Base-by-base conservation (phyloP, 495 filamentous ascomycete species). In the Extremus antarcticus region DNA sequence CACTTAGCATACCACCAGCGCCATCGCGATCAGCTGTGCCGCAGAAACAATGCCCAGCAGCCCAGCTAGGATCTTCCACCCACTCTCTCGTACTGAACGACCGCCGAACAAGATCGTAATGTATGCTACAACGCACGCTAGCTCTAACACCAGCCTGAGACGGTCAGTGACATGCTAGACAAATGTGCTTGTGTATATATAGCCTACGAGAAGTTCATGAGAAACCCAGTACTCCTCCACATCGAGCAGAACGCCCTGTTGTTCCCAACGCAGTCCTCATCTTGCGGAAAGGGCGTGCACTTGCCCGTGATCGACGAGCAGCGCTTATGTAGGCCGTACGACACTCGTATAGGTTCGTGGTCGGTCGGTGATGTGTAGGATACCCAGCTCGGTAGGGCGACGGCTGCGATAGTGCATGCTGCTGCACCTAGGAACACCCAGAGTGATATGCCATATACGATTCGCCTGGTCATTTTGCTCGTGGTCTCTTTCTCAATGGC, bases 171-270 rank as follows among this genome's bases (percentile, higher is more conserved):
- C n/a, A n/a, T n/a, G n/a, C n/a, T n/a, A n/a, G n/a, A n/a, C n/a
- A n/a, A n/a, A n/a, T n/a, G n/a, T n/a, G n/a, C n/a, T n/a, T n/a
- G n/a, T n/a, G n/a, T n/a, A n/a, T n/a, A n/a, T n/a, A n/a, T n/a
- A n/a, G n/a, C n/a, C n/a, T n/a, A n/a, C n/a, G n/a, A n/a, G n/a
- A n/a, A 85, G 51, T 78, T 84, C 80, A 94, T 88, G 51, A 94
- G 71, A 67, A 94, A 95, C 10, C 86, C 89, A 53, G 88, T 81
- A 41, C 82, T 84, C 29, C 87, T 79, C 91, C 91, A 97, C 79
- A 94, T 85, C 57, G 80, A 84, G 71, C 91, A 95, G 75, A 97
- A 95, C 68, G 82, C 80, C 25, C 81, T 77, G 63, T 87, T 78
- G 47, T 74, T 73, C 61, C 78, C 82, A 58, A 81, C 76, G 71